Evolutionary conservation across 1,284 basidiomycete species (phyloP), one percentile per base, ranked within the genome.

Genomic region (Ustilago loliicola): DNA sequence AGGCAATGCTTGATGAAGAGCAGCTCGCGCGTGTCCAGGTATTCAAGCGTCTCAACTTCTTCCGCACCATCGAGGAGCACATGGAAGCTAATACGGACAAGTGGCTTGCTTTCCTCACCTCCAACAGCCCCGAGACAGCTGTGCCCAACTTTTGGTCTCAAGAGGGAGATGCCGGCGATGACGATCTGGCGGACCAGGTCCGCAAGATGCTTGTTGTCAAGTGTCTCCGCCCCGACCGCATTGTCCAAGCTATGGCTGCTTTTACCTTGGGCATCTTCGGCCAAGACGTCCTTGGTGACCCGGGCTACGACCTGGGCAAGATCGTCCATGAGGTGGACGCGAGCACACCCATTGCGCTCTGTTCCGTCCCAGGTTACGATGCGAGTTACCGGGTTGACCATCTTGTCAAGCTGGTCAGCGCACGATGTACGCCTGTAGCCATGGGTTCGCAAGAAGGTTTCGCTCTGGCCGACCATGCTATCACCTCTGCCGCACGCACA

Each of bases 161-260:
- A 2, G 83, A 80, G 52, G 83, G 30, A 92, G 53, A 48, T 27
- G 48, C 23, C 3, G 52, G 58, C 23, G 57, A 42, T n/a, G 57
- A 42, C 23, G 68, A 70, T 6, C 52, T 91, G 60, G 87, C 92
- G 36, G 90, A 92, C 74, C 91, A 92, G 10, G 89, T 95, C 58
- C 92, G 94, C 34, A 89, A 90, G 19, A 89, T 94, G 77, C 88
- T 95, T 29, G 88, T 97, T 66, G 89, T 97, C 87, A 96, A 96
- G 86, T 95, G 94, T 85, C 88, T 96, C 83, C 90, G 95, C 32
- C 94, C 95, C 15, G 95, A 98, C 86, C 92, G 94, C 60, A 89
- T 96, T 21, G 87, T 95, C 57, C 93, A 94, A 84, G 92, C 93
- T 2, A 92, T 93, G 15, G 90, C 91, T 7, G 83, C 89, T n/a